Evolutionary conservation across 2,329 filamentous ascomycete genomes (phyloP).

Genomic region (Ceratocystis lukuohia): DNA sequence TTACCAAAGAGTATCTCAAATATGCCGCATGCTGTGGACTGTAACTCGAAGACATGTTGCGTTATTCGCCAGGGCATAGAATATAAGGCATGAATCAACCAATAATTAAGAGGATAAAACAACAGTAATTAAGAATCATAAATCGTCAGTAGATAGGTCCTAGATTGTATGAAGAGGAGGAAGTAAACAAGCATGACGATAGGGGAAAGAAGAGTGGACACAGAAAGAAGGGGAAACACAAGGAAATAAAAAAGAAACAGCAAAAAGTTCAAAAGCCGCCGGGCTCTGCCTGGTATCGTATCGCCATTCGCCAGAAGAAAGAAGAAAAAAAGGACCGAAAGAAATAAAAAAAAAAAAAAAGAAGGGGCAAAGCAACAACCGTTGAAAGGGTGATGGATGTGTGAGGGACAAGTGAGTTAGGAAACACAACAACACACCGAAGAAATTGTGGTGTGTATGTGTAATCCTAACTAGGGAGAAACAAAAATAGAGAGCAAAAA

Average conservation of each 20-base stretch:
- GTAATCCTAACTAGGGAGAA: not conserved
- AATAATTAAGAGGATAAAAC: no score
- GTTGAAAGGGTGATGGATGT: not conserved
- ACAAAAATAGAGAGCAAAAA: constrained; percentile 1
- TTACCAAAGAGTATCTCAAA: not conserved
- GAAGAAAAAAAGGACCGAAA: constrained; percentile 1
- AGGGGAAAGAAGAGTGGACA: not conserved
- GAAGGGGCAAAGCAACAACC: not conserved
- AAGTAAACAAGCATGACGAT: not conserved
- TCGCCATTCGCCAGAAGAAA: constrained; percentile 14
- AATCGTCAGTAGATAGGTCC: constrained; percentile 5
- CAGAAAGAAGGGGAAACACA: not conserved
- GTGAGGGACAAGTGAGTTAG: no score
- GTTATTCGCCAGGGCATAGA: not conserved
- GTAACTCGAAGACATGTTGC: not conserved
- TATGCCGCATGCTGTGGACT: not conserved
- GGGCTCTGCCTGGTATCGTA: constrained; percentile 18
- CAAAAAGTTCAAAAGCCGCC: constrained; percentile 13
- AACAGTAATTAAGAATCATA: constrained; percentile 1
- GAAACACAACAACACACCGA: no score
- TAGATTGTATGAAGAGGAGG: not conserved
- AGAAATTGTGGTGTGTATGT: not conserved
- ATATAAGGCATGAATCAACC: not conserved
- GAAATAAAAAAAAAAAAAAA: not conserved
- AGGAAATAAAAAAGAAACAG: not conserved